Evolutionary conservation across 2,329 filamentous ascomycete genomes (phyloP), one percentile per base, ranked within the genome.

Genomic region (Diaporthe batatas): DNA sequence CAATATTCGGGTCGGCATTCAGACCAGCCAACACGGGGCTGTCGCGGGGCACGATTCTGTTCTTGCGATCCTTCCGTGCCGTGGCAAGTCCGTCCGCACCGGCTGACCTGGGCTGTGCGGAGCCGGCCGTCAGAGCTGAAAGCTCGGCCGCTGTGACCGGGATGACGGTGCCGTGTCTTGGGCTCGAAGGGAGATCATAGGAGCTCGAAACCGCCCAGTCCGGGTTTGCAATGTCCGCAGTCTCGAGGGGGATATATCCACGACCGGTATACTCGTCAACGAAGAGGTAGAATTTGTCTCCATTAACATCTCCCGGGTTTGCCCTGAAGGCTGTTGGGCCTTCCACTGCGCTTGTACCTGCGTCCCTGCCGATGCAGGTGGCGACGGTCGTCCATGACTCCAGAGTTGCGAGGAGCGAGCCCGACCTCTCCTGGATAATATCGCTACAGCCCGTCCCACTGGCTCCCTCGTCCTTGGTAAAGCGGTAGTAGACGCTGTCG

Each of bases 211-310:
- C 81, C 49, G 80, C 83, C 87, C 87, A 89, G 8, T 77, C 72
- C 0, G 87, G 87, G 16, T 84, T 85, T 14, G 83, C 80, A 57
- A 89, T 84, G 62, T 89, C 83, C 0, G 77, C 75, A 0, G 87
- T 88, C 79, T 87, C 85, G 0, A 89, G 81, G 0, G 87, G 87
- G 14, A 89, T 85, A 75, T 89, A 89, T 0, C 86, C 87, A 4
- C 86, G 82, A 4, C 82, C 83, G 2, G 77, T 80, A 70, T 88
- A 89, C 75, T 89, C 87, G 58, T 89, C 87, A 0, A 89, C 85
- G 58, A 89, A 89, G 0, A 89, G 84, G 75, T 88, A 89, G 75
- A 83, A 89, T 77, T 87, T 88, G 21, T 87, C 81, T 11, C 87
- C 87, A 69, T 88, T 81, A 4, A 83, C 81, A 73, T 89, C 87